Evolutionary conservation across 2,329 filamentous ascomycete genomes (phyloP), one percentile per base, ranked within the genome.

Genomic region (Microdochium bolleyi): DNA sequence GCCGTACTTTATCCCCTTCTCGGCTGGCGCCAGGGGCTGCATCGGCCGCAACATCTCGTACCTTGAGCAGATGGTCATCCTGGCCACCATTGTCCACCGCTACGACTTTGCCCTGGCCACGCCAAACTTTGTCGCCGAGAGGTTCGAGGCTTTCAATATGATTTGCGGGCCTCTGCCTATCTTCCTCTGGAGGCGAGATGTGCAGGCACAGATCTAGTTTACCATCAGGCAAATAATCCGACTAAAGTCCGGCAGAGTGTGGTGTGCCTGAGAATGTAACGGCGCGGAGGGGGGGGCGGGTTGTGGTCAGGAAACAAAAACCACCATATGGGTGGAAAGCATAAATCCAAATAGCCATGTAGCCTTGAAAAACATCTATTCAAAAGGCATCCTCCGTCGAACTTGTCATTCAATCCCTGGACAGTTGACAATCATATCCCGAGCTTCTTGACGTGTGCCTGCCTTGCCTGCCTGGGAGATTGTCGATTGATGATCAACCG

Each of bases 61-160:
- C 53, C 60, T 78, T 9, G 74, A 78, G 59, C 73, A 78, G 58
- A 70, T 69, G 2, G 68, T 76, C 5, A 54, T 73, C 1, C 25
- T 76, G 16, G 72, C 72, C 1, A 69, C 68, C 1, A 56, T 76
- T 16, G 61, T 77, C 0, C 69, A 73, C 56, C 62, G 69, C 0
- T 76, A 71, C 50, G 68, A 74, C 19, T 72, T 74, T 63, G 63
- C 63, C 1, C 56, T 71, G 34, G 62, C 62, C 25, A 32, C 14
- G 9, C 24, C 49, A 5, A n/a, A 37, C 25, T 50, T 16, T 7
- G 27, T 27, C 24, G 14, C 22, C 14, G 19, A 25, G 11, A 10
- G 48, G 22, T 16, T 25, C 11, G 48, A 49, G 48, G 48, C 48
- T 22, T 49, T 49, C 48, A 49, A 49, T n/a, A 16, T 49, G 21